Base-by-base conservation (phyloP, 495 filamentous ascomycete species). In the Cercophora samala region DNA sequence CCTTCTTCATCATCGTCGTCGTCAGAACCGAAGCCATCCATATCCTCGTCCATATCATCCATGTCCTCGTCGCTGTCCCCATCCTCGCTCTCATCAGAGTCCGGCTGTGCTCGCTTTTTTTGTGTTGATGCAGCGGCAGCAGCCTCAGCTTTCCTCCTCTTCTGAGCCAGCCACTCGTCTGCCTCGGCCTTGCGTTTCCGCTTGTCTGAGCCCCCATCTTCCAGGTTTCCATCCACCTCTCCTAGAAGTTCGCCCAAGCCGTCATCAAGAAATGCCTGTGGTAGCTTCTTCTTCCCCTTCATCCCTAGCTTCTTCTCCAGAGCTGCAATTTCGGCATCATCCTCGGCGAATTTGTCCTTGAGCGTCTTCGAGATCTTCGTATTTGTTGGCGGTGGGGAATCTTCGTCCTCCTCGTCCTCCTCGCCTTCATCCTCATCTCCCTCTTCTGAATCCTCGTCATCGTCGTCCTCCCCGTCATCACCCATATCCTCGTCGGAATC, bases 271-370 rank as follows among this genome's bases (percentile, higher is more conserved):
- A 91, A 93, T 0, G 87, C 83, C 71, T 92, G 90, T 0, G 91
- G 87, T 17, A 90, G 77, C 55, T 84, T 88, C 67, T 90, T 94
- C 62, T 89, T 90, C 21, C 86, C 86, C 75, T 90, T 97, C 15
- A 97, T 79, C 1, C 93, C 93, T 51, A 99, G 82, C 72, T 91
- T 96, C 79, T 88, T 92, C 78, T 99, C 96, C 65, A 97, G 76
- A 9, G 88, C 91, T 18, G 90, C 88, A 72, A 99, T 97, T 68
- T 97, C 91, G 3, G 86, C 88, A 70, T 97, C 92, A 64, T 98
- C 95, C 62, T 88, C 79, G 0, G 79, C 81, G 22, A 98, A 78
- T 67, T 85, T 89, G 5, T 88, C 84, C 74, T 86, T 87, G 1
- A 90, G 81, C 0, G 79, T 80, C 64, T 82, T 86, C 6, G 91